Percentiles rank a stretch among this genome's conserved stretches.
phyloP scores from a whole-genome alignment of 129 eudicot species.

The Flaveria trinervia region DNA sequence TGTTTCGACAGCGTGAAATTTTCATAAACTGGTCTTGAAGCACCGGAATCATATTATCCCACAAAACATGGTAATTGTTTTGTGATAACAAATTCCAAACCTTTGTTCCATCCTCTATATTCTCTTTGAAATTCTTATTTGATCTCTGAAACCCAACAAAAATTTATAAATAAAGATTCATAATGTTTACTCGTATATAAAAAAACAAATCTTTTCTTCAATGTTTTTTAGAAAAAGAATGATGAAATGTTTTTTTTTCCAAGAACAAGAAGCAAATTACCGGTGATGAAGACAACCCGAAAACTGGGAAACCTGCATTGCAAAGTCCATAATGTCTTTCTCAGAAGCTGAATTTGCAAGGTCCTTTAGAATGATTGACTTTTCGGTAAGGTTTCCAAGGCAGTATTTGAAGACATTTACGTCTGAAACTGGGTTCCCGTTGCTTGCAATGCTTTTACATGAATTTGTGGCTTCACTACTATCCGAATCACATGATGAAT shows the following conservation, averaged over 20 bases:
- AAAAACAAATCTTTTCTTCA: neutral
- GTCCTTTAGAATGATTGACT: slow-evolving; percentile 66
- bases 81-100: slow-evolving; percentile 68
- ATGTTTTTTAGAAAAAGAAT: neutral
- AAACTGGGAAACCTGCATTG: slow-evolving; percentile 66
- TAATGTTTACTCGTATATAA: slow-evolving; percentile 6
- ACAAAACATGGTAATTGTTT: slow-evolving; percentile 53
- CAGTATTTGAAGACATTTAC: slow-evolving; percentile 73
- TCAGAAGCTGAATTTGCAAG: slow-evolving; percentile 52
- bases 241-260: slow-evolving; percentile 1
- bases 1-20: slow-evolving; percentile 57
- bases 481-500: slow-evolving; percentile 61
- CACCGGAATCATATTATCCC: slow-evolving; percentile 64
- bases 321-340: slow-evolving; percentile 57
- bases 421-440: slow-evolving; percentile 55
- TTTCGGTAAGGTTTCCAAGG: slow-evolving; percentile 70
- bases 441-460: slow-evolving; percentile 40
- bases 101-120: slow-evolving; percentile 77
- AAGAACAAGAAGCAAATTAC: slow-evolving; percentile 40
- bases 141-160: slow-evolving; percentile 51
- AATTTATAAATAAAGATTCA: slow-evolving; percentile 7
- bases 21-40: slow-evolving; percentile 63
- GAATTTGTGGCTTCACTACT: slow-evolving; percentile 66
- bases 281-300: slow-evolving; percentile 93
- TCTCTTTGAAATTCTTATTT: slow-evolving; percentile 72